Conservation (phyloP, 23 red algal species). For the Rhodosorus marinus region DNA sequence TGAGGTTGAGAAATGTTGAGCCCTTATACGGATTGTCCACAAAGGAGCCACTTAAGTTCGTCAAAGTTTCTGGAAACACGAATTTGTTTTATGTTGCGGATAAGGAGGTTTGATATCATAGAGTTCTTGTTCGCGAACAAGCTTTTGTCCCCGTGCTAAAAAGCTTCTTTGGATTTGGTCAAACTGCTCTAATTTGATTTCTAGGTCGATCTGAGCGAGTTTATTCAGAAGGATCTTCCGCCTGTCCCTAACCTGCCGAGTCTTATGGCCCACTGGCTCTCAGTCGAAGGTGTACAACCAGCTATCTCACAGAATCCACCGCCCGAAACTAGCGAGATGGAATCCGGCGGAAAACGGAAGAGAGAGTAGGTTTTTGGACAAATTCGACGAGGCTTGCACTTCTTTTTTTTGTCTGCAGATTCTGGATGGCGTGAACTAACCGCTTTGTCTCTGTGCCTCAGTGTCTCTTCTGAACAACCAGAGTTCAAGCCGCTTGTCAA, state of each 20-base stretch:
- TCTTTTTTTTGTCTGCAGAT: background rate
- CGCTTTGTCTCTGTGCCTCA: background rate
- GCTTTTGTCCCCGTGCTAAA: background rate
- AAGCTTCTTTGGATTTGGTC: background rate
- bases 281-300: constrained; percentile 68
- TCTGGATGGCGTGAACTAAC: background rate
- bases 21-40: constrained; percentile 48
- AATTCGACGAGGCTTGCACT: background rate
- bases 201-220: constrained; percentile 30
- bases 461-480: background rate
- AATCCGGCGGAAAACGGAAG: background rate
- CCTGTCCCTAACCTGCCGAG: constrained; percentile 35
- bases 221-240: constrained; percentile 40
- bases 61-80: constrained; percentile 1
- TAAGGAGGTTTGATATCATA: constrained; percentile 6
- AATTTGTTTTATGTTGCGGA: constrained; percentile 43
- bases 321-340: background rate
- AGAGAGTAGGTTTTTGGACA: background rate
- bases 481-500: constrained; percentile 38
- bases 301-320: constrained; percentile 61
- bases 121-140: too few species aligned
- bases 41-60: constrained; percentile 13
- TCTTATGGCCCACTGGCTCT: constrained; percentile 71
- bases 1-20: constrained; percentile 54
- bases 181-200: too few species aligned